phyloP scores from a whole-genome alignment of 257 asterid genomes.

The Capsicum chinense region DNA sequence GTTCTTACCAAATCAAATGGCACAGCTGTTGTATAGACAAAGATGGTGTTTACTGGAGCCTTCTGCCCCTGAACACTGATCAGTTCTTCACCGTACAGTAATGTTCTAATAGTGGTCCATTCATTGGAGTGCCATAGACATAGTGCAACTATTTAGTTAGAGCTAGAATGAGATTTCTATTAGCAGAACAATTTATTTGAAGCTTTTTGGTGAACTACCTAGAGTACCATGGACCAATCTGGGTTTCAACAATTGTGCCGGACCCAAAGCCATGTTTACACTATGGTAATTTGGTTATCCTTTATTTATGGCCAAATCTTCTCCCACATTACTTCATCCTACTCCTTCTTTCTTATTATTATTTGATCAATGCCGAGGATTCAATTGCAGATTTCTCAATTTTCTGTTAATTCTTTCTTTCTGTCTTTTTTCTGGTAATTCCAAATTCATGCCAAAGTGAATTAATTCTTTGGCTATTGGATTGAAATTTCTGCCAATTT shows the following conservation, averaged over 20 bases:
- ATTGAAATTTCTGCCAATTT: too few species aligned
- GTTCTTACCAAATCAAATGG: conserved; percentile 78
- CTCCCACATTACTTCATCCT: too few species aligned
- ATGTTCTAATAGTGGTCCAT: conserved; percentile 8
- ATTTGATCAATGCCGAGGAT: too few species aligned
- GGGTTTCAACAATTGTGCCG: not conserved
- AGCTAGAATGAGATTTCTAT: not conserved
- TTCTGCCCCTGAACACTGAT: conserved; percentile 61
- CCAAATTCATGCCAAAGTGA: too few species aligned
- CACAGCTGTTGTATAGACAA: conserved; percentile 63
- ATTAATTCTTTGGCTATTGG: too few species aligned
- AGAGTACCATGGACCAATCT: not conserved
- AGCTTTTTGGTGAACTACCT: not conserved
- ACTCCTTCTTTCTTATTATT: too few species aligned
- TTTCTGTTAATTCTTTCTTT: too few species aligned
- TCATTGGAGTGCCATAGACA: not conserved
- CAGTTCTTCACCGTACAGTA: conserved; percentile 48
- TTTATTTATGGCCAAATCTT: too few species aligned
- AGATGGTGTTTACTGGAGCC: conserved; percentile 71
- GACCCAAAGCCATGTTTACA: not conserved
- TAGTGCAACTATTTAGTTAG: not conserved
- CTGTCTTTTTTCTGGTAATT: too few species aligned
- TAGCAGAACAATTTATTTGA: not conserved
- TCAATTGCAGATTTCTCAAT: too few species aligned
- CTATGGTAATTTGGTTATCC: not conserved